These are phyloP conservation scores for Dactylella cylindrospora DNA, from an alignment of 2,329 filamentous ascomycete genomes.

Conservation along the genomic window DNA sequence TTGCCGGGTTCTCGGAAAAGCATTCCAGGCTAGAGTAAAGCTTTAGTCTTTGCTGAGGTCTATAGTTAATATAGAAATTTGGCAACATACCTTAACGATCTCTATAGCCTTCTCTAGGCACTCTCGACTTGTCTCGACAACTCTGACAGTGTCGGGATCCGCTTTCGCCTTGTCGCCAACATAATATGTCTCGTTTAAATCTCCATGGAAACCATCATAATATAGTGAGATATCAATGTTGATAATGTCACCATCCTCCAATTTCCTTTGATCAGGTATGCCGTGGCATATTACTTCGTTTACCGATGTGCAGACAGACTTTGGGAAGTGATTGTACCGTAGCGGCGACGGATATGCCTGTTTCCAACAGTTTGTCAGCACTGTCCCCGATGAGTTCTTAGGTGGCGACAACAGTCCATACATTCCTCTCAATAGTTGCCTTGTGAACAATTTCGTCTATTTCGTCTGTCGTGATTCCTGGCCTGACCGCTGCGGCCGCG, in stretches of 20 bases:
- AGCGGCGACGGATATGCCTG: slow-evolving; percentile 92
- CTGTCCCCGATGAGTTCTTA: slow-evolving; percentile 1
- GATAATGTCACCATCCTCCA: slow-evolving; percentile 90
- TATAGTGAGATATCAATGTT: slow-evolving; percentile 96
- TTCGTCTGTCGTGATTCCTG: slow-evolving; percentile 93
- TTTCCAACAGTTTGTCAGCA: slow-evolving; percentile 37
- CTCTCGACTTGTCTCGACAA: slow-evolving; percentile 86
- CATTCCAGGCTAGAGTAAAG: slow-evolving; percentile 65
- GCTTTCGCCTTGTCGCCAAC: slow-evolving; percentile 83
- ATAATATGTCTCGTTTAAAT: slow-evolving; percentile 98
- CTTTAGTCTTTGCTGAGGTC: too few species aligned
- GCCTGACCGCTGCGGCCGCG: slow-evolving; percentile 76
- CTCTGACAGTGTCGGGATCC: slow-evolving; percentile 81
- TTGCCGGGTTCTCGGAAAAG: slow-evolving; percentile 92
- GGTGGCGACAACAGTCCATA: slow-evolving; percentile 57
- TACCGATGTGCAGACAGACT: slow-evolving; percentile 92
- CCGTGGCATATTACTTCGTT: slow-evolving; percentile 99
- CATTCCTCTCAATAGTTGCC: slow-evolving; percentile 87
- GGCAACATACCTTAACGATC: slow-evolving; percentile 65
- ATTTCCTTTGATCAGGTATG: slow-evolving; percentile 84
- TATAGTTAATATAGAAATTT: neutral
- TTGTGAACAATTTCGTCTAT: slow-evolving; percentile 95
- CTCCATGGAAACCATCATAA: slow-evolving; percentile 91
- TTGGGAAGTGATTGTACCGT: slow-evolving; percentile 95
- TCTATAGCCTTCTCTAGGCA: slow-evolving; percentile 89